phyloP scores from a whole-genome alignment of 108 stramenopile species.

The Skeletonema menzelii region DNA sequence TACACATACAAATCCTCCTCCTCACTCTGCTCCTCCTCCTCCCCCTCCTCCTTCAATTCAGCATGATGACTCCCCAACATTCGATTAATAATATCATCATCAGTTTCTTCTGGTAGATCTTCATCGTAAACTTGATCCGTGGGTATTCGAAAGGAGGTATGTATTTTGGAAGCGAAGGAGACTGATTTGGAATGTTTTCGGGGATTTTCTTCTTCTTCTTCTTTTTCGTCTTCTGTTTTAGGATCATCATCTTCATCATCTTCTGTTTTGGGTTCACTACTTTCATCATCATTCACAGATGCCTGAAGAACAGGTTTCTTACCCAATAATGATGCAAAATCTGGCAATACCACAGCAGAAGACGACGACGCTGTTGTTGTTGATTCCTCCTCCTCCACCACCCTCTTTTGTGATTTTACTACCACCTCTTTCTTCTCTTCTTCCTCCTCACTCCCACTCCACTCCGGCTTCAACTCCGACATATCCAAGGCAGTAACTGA shows the following conservation, averaged over 20 bases:
- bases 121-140: not conserved
- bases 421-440: not conserved
- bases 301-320: too few species aligned
- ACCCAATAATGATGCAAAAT: too few species aligned
- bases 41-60: not conserved
- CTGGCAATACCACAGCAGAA: too few species aligned
- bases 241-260: not conserved
- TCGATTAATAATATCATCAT: conserved; percentile 1
- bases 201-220: not conserved
- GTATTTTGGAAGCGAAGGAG: not conserved
- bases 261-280: not conserved
- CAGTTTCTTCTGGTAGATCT: not conserved
- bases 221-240: not conserved
- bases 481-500: not conserved
- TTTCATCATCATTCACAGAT: too few species aligned
- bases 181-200: not conserved
- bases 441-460: not conserved
- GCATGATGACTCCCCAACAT: not conserved
- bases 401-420: too few species aligned
- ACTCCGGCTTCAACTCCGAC: too few species aligned
- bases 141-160: not conserved
- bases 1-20: not conserved
- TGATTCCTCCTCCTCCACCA: not conserved
- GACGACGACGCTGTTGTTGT: too few species aligned
- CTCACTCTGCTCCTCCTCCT: not conserved